Evolutionary conservation across 495 filamentous ascomycete genomes (phyloP), one percentile per base, ranked within the genome.

Genomic region (Lichenothelia convexa): DNA sequence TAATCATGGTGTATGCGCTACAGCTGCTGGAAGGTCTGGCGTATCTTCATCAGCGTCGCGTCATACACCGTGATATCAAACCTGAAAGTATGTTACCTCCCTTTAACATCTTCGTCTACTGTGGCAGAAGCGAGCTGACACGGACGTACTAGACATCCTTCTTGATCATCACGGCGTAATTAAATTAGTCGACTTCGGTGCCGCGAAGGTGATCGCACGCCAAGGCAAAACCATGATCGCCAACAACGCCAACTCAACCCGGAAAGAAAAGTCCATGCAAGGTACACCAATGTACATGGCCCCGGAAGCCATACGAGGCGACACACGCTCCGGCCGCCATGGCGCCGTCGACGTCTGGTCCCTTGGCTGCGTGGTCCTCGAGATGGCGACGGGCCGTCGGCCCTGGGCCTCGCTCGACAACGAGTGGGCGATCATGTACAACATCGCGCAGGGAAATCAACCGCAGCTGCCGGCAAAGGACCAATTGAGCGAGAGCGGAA

Each of bases 281-380:
- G 89, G 89, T 42, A 97, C 89, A 23, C 89, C 89, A 18, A 97
- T 97, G 89, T 97, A 97, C 64, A 97, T 97, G 89, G 95, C 91
- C 12, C 89, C 89, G 17, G 89, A 97, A 62, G 84, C 93, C 31
- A 95, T 97, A 58, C 87, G 82, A 45, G 89, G 89, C 22, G n/a
- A n/a, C n/a, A 72, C 78, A 35, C 72, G 73, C 40, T 58, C 62
- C 19, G 81, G 68, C 23, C 79, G 83, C 42, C 66, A 66, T 17
- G 85, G 87, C 20, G 79, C 85, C n/a, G 83, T 92, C 37, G 89
- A 97, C 54, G 75, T 95, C 39, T 97, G 89, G 89, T 93, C 85
- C 5, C 68, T 97, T 4, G 89, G 91, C 26, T 97, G 89, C 53
- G 89, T 97, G 38, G 80, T 95, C 45, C 70, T 93, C 20, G 89